phyloP scores from a whole-genome alignment of 2,329 filamentous ascomycete species.

The Claviceps africana region DNA sequence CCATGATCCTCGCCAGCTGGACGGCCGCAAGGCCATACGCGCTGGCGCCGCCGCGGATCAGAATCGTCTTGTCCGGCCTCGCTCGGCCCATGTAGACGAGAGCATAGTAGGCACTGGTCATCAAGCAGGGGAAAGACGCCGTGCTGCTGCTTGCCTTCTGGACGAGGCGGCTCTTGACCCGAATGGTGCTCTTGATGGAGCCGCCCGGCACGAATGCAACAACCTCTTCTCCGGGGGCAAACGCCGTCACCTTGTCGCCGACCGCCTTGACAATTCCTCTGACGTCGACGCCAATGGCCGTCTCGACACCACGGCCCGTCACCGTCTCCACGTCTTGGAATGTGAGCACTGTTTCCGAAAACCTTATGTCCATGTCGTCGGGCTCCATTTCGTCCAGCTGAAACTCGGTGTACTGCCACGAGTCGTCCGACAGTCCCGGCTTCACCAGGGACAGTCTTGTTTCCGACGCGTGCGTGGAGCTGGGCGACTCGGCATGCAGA shows the following conservation, averaged over 20 bases:
- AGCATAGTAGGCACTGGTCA: slow-evolving; percentile 28
- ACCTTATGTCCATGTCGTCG: slow-evolving; percentile 26
- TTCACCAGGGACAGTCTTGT: slow-evolving; percentile 14
- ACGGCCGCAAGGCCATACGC: slow-evolving; percentile 30
- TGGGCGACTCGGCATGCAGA: slow-evolving; percentile 8
- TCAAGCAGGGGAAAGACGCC: slow-evolving; percentile 22
- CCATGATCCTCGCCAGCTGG: slow-evolving; percentile 22
- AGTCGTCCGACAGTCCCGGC: slow-evolving; percentile 14
- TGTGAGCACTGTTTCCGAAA: slow-evolving; percentile 21
- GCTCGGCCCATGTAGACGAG: slow-evolving; percentile 21
- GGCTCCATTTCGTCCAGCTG: slow-evolving; percentile 11
- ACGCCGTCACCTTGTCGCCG: slow-evolving; percentile 18
- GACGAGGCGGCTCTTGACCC: slow-evolving; percentile 23
- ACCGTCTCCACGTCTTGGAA: slow-evolving; percentile 23
- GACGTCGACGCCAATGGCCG: slow-evolving; percentile 27
- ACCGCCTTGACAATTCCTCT: slow-evolving; percentile 22
- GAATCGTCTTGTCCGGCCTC: slow-evolving; percentile 17
- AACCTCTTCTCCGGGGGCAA: slow-evolving; percentile 27
- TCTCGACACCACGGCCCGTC: slow-evolving; percentile 18
- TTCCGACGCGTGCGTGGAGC: slow-evolving; percentile 1
- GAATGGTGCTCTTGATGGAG: slow-evolving; percentile 21
- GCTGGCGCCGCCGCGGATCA: slow-evolving; percentile 31
- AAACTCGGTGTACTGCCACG: slow-evolving; percentile 13
- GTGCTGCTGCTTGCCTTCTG: slow-evolving; percentile 10
- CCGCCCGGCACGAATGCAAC: slow-evolving; percentile 24